Percentiles rank a stretch among this genome's conserved stretches.
Evolutionary conservation across 805 yeast species (phyloP).

Genomic region (Candida incommunis): DNA sequence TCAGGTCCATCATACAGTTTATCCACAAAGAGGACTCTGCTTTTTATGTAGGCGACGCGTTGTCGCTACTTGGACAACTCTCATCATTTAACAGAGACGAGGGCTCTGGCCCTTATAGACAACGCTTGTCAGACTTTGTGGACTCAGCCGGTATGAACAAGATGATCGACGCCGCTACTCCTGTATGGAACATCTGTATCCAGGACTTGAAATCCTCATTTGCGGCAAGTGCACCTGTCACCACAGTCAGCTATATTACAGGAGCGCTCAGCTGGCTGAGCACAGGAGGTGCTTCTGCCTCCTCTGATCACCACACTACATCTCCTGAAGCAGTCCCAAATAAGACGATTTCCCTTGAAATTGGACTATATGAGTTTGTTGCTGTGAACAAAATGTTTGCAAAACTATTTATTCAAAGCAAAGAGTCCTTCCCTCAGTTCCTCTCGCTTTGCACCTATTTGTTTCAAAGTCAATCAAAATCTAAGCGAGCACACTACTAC

Average conservation of each 20-base stretch:
- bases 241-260: not conserved
- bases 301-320: not conserved
- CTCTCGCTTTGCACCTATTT: constrained; percentile 18
- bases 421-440: constrained; percentile 16
- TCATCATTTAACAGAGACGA: constrained; percentile 23
- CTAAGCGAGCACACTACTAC: constrained; percentile 15
- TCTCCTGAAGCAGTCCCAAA: constrained; percentile 6
- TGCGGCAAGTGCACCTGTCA: not conserved
- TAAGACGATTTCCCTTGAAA: constrained; percentile 10
- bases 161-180: constrained; percentile 16
- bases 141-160: constrained; percentile 22
- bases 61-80: constrained; percentile 23
- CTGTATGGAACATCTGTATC: constrained; percentile 10
- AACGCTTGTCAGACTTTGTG: constrained; percentile 24
- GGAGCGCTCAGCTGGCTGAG: constrained; percentile 6
- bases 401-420: constrained; percentile 14
- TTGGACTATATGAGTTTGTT: constrained; percentile 21
- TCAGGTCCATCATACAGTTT: constrained; percentile 21
- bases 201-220: not conserved
- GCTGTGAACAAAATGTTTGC: constrained; percentile 23
- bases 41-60: constrained; percentile 20
- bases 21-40: constrained; percentile 15
- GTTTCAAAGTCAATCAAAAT: constrained; percentile 16
- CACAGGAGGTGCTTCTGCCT: not conserved
- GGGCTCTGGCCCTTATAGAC: constrained; percentile 22